Base-by-base conservation (phyloP, 371 early-diverging fungal species). In the Smittium mucronatum region DNA sequence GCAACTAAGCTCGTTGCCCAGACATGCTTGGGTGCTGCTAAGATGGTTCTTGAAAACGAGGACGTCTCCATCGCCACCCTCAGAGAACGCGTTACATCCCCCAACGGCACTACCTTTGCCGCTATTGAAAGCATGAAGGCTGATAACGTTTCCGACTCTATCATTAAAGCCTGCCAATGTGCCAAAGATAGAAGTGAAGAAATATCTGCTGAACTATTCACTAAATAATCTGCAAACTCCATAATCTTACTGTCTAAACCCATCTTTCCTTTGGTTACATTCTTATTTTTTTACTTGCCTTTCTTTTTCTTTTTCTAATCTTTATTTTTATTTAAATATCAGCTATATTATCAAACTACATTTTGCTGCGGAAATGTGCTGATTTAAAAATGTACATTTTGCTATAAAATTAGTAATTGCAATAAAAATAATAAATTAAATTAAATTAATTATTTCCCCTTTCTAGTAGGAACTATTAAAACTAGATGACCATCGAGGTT, bases 21-120 rank as follows among this genome's bases (percentile, higher is more conserved):
- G 78, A 94, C 95, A 0, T 93, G 93, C 71, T 70, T 92, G 2
- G 95, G 95, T 16, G 93, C 94, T 21, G 93, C 92, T 31, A 84
- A 83, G 65, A 94, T 93, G 93, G 86, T 91, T 25, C 81, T 88
- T 34, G 74, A 77, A 34, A 83, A 86, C 63, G 79, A 82, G 15
- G 89, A 91, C 71, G 78, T 80, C 33, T 29, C 34, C 34, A 83
- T 90, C 30, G 85, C 88, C 63, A 87, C 88, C 36, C 80, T 95
- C 58, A 83, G 96, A 30, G 74, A 82, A 57, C 90, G 90, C 74
- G 96, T 95, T 35, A 95, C 96, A 0, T 89, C 89, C 34, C 96
- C 96, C 29, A 92, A 93, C 34, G 96, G 96, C 17, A 94, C 96
- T 28, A 95, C 96, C 21, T 88, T 93, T 67, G 94, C 94, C 0